Evolutionary conservation across 768 basidiomycete genomes (phyloP), one percentile per base, ranked within the genome.

Genomic region (Podaxis sp.): DNA sequence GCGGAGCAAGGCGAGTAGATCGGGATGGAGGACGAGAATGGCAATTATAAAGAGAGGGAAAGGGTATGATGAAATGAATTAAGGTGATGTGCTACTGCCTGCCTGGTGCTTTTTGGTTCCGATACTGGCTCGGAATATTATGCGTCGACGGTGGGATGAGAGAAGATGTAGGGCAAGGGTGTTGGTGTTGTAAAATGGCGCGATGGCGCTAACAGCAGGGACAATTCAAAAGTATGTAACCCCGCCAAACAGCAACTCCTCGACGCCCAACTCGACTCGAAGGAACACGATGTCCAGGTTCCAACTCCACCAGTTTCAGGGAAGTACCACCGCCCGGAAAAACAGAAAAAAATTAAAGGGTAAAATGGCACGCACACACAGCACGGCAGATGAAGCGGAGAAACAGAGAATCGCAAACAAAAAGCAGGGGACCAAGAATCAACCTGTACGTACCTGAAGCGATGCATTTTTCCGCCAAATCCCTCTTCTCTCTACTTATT

Each of bases 11-110:
- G 61, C 61, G 38, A 57, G 38, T 24, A 57, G 61, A 63, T 63
- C 61, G 61, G 61, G 54, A 40, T 56, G 7, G 40, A 28, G 36
- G 48, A 39, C 61, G 61, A 63, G 54, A 63, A 63, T 46, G 55
- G 55, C 39, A 63, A 42, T 28, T 63, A 57, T 63, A 56, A 57
- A 63, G 55, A 36, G 22, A 19, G 44, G 19, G 8, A n/a, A 19
- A 46, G 44, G 42, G 46, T 36, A 26, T 33, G 30, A 39, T 38
- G 46, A 57, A 56, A 57, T 56, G 53, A 55, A 51, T 46, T 46
- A 46, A 46, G 44, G 33, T 8, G 39, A 33, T 48, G 19, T 42
- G 60, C 19, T 22, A 19, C n/a, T 44, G 42, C 42, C 15, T 33
- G 33, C 33, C 33, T 2, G 42, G 3, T n/a, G 42, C 13, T n/a